Conservation (phyloP, 2,329 filamentous ascomycete genomes). For the Penicillium sp. region DNA sequence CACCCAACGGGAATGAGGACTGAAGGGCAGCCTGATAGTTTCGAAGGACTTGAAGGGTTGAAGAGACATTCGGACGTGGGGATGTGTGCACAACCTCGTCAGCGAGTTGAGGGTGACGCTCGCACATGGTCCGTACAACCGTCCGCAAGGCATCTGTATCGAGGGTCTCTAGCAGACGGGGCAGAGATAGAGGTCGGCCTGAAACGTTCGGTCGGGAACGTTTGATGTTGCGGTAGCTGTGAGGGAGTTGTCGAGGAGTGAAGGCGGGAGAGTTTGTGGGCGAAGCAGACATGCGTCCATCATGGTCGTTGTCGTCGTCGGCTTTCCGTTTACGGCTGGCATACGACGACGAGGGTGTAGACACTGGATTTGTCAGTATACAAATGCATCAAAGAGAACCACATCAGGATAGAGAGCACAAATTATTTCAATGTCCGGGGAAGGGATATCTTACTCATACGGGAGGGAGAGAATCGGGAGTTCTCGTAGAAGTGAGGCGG, state of each 20-base stretch:
- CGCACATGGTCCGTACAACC: conserved; percentile 87
- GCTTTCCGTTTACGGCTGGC: conserved; percentile 79
- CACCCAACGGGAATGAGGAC: conserved; percentile 79
- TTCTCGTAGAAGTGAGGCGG: conserved; percentile 64
- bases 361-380: conserved; percentile 32
- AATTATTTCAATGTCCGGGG: conserved; percentile 8
- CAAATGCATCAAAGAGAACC: background rate
- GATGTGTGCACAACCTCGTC: conserved; percentile 81
- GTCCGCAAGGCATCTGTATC: conserved; percentile 79
- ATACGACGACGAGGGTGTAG: conserved; percentile 42
- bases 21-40: conserved; percentile 79
- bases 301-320: conserved; percentile 65
- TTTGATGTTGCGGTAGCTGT: conserved; percentile 65
- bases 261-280: conserved; percentile 79
- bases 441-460: conserved; percentile 53
- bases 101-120: conserved; percentile 80
- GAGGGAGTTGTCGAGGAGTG: conserved; percentile 64
- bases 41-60: conserved; percentile 74
- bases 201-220: conserved; percentile 67
- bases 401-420: background rate
- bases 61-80: conserved; percentile 79
- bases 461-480: conserved; percentile 59
- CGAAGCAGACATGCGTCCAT: conserved; percentile 89
- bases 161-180: conserved; percentile 89
- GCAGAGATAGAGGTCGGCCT: conserved; percentile 64